Evolutionary conservation across 352 stramenopile species (phyloP).

Genomic region (Phytophthora megakarya): DNA sequence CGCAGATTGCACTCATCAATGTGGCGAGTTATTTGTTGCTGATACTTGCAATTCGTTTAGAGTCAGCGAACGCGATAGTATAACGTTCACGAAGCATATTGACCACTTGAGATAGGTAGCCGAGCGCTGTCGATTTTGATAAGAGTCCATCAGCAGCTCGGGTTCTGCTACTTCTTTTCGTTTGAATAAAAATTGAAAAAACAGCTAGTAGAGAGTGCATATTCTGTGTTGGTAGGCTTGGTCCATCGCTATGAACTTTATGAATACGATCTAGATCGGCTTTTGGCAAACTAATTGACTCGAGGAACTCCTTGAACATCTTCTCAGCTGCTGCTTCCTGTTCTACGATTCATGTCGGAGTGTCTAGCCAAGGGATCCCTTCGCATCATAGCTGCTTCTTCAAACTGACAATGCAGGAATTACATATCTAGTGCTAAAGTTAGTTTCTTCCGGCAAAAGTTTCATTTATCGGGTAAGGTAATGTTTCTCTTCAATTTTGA

Average conservation of each 20-base stretch:
- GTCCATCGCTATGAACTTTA: neutral
- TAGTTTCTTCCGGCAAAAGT: too few species aligned
- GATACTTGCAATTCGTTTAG: neutral
- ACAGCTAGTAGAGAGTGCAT: constrained; percentile 1
- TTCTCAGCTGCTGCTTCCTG: neutral
- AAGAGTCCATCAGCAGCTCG: neutral
- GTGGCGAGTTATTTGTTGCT: constrained; percentile 1
- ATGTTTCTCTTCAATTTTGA: too few species aligned
- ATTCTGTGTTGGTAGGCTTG: neutral
- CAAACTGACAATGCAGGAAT: too few species aligned
- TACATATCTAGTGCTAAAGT: too few species aligned
- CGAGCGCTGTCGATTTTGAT: constrained; percentile 1
- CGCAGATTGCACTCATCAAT: constrained; percentile 9
- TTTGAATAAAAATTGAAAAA: constrained; percentile 1
- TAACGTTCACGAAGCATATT: too few species aligned
- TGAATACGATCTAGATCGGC: neutral
- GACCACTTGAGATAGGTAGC: constrained; percentile 5
- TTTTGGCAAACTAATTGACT: neutral
- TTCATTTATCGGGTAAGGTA: too few species aligned
- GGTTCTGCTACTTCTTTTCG: constrained; percentile 5
- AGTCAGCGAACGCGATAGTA: neutral
- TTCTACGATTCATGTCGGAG: neutral
- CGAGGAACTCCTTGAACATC: constrained; percentile 7
- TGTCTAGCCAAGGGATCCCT: neutral
- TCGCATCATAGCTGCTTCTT: neutral